Conservation (phyloP, 306 rosid species). For the Castanopsis chinensis region DNA sequence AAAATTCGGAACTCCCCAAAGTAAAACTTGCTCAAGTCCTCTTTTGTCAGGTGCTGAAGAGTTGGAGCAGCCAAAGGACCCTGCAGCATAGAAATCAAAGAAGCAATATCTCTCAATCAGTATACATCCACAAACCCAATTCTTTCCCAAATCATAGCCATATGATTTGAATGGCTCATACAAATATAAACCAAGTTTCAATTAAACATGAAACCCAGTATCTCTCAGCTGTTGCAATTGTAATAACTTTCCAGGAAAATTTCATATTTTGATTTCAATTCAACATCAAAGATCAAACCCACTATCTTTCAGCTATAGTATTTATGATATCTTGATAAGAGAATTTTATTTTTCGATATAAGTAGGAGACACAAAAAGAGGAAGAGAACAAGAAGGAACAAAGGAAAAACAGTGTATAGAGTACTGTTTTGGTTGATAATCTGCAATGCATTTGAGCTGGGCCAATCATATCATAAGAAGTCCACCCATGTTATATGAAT, state of each 20-base stretch:
- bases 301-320: neutral
- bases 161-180: neutral
- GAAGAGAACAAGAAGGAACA: neutral
- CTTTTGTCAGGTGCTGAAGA: conserved; percentile 87
- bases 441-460: too few relatives aligned
- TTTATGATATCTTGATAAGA: neutral
- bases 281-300: neutral
- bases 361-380: neutral
- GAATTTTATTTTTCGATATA: neutral
- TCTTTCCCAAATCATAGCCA: neutral
- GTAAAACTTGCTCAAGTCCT: conserved; percentile 80
- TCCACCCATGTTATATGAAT: neutral
- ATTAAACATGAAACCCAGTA: neutral
- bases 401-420: neutral
- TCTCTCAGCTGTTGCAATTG: neutral
- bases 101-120: neutral
- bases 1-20: conserved; percentile 76
- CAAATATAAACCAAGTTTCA: neutral
- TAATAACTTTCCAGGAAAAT: neutral
- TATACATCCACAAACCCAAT: neutral
- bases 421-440: neutral
- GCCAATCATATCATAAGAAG: neutral
- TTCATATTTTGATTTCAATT: neutral
- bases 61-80: conserved; percentile 94
- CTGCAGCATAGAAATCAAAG: conserved; percentile 32